A percentile compares a stretch with the other conserved stretches of the same genome.
phyloP scores from a whole-genome alignment of 345 rosid species.

The Rhizophora mangle region DNA sequence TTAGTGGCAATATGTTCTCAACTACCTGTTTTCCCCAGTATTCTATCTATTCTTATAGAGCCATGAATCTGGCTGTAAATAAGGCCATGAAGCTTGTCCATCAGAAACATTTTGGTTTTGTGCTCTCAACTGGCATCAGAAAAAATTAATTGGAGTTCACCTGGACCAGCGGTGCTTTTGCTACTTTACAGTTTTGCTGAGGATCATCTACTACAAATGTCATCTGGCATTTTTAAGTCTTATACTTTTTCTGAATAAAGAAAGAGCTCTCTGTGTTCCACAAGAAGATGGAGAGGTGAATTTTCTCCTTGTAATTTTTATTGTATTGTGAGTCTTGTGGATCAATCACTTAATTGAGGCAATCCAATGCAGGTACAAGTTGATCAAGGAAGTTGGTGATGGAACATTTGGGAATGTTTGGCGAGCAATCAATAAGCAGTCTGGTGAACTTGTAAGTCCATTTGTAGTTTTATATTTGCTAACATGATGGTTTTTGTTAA shows the following conservation, averaged over 20 bases:
- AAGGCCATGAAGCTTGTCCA: constrained; percentile 47
- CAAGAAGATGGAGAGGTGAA: constrained; percentile 79
- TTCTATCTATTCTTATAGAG: constrained; percentile 34
- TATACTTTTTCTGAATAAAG: constrained; percentile 43
- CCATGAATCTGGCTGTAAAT: constrained; percentile 42
- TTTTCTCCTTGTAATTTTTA: constrained; percentile 15
- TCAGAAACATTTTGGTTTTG: constrained; percentile 30
- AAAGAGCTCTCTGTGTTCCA: constrained; percentile 34
- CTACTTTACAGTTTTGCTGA: constrained; percentile 25
- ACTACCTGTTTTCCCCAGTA: constrained; percentile 24
- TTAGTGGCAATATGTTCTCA: constrained; percentile 40
- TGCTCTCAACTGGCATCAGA: constrained; percentile 20
- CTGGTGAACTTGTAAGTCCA: constrained; percentile 84
- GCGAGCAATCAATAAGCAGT: constrained; percentile 71
- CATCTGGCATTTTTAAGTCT: constrained; percentile 34
- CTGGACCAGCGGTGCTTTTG: constrained; percentile 30
- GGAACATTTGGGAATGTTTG: constrained; percentile 97
- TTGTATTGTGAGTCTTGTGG: not conserved
- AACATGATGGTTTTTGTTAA: not conserved
- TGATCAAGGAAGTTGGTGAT: constrained; percentile 89
- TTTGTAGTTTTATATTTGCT: not conserved
- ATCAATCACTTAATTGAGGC: constrained; percentile 6
- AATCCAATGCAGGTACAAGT: constrained; percentile 52
- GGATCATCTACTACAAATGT: constrained; percentile 35
- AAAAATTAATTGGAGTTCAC: constrained; percentile 38